phyloP scores from a whole-genome alignment of 768 basidiomycete genomes.

The Psilocybe cyanescens region DNA sequence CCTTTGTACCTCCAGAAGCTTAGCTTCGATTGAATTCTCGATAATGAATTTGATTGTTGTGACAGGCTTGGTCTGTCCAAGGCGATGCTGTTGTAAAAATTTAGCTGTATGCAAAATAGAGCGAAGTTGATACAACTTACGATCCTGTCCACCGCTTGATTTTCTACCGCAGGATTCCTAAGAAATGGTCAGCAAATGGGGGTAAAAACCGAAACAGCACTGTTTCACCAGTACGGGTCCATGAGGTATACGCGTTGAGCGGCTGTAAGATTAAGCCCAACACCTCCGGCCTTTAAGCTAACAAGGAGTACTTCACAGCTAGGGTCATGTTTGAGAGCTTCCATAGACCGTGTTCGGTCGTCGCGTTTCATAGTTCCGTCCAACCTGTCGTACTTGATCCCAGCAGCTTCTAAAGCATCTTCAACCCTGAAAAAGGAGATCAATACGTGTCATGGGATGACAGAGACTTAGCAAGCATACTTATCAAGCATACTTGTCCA shows the following conservation, averaged over 20 bases:
- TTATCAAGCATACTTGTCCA: conserved; percentile 96
- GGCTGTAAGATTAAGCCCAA: conserved; percentile 94
- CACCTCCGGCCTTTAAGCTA: conserved; percentile 95
- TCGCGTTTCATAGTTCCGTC: conserved; percentile 99
- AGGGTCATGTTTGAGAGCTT: conserved; percentile 88
- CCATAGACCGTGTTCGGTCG: conserved; percentile 90
- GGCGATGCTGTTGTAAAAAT: conserved; percentile 70
- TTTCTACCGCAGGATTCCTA: conserved; percentile 97
- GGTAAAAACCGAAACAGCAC: not conserved
- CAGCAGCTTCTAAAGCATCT: conserved; percentile 81
- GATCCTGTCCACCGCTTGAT: conserved; percentile 97
- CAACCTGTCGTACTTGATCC: conserved; percentile 88
- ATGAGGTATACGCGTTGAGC: conserved; percentile 94
- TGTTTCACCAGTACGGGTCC: conserved; percentile 89
- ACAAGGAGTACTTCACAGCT: conserved; percentile 93
- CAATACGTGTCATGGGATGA: conserved; percentile 14
- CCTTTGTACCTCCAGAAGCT: conserved; percentile 89
- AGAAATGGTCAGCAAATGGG: conserved; percentile 2
- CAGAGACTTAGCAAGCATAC: conserved; percentile 39
- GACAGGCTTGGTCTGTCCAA: conserved; percentile 93
- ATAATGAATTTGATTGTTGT: conserved; percentile 94
- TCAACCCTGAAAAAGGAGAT: conserved; percentile 61
- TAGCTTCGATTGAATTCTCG: conserved; percentile 91
- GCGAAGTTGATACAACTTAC: conserved; percentile 48
- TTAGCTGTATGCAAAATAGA: not conserved